A percentile compares a stretch with the other conserved stretches of the same genome.
These are phyloP conservation scores for Escallonia rubra DNA, from an alignment of 129 eudicot genomes.

Conservation along the genomic window DNA sequence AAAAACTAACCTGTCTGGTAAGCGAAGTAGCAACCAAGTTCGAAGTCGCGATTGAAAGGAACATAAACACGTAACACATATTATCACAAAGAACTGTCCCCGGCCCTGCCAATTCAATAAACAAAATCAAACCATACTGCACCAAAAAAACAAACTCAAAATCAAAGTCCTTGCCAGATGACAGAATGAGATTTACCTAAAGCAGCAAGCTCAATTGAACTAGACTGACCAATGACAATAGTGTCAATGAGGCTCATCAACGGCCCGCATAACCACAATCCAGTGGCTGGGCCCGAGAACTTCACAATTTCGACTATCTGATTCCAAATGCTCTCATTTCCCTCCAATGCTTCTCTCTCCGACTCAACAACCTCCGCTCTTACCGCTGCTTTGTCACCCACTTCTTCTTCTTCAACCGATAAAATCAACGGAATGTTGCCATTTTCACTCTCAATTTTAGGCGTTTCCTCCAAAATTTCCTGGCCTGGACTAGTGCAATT, in stretches of 20 bases:
- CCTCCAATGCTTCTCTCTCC: conserved; percentile 24
- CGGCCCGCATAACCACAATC: conserved; percentile 92
- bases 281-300: conserved; percentile 93
- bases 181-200: conserved; percentile 37
- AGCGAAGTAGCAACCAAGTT: conserved; percentile 94
- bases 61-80: conserved; percentile 83
- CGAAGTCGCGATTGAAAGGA: conserved; percentile 90
- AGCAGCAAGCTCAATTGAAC: conserved; percentile 94
- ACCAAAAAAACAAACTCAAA: background rate
- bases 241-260: conserved; percentile 95
- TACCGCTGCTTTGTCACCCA: conserved; percentile 3
- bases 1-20: conserved; percentile 60
- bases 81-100: conserved; percentile 92
- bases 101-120: conserved; percentile 66
- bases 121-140: background rate
- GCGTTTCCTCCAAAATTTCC: conserved; percentile 10
- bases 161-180: background rate
- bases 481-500: conserved; percentile 19
- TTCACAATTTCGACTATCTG: conserved; percentile 81
- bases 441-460: conserved; percentile 8
- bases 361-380: conserved; percentile 18
- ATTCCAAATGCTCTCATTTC: conserved; percentile 62
- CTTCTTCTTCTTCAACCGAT: conserved; percentile 20
- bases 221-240: conserved; percentile 86
- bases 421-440: conserved; percentile 17